These are phyloP conservation scores for Solanum hybrid DNA, from an alignment of 305 asterid species.

Conservation along the genomic window DNA sequence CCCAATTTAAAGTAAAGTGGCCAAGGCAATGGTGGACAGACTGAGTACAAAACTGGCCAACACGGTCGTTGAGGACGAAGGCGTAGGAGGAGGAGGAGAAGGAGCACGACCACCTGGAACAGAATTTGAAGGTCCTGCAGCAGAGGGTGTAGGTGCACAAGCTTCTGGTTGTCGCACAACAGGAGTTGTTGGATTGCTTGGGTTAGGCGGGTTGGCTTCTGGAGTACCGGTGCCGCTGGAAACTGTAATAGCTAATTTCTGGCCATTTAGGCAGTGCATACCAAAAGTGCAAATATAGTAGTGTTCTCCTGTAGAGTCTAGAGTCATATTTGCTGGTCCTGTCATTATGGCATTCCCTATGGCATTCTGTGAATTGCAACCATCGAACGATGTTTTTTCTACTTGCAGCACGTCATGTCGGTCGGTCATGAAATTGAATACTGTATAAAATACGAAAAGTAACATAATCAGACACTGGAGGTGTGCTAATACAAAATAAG, in stretches of 20 bases:
- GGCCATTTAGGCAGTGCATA: conserved; percentile 33
- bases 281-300: conserved; percentile 42
- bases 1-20: neutral
- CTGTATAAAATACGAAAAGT: conserved; percentile 7
- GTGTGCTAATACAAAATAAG: neutral
- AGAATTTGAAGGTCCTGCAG: neutral
- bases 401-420: conserved; percentile 33
- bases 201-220: neutral
- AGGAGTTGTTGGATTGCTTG: neutral
- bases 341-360: conserved; percentile 15
- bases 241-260: conserved; percentile 31
- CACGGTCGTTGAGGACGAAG: conserved; percentile 6
- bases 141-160: conserved; percentile 12
- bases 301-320: conserved; percentile 29
- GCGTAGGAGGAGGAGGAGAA: neutral
- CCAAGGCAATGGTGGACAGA: neutral
- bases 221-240: conserved; percentile 17
- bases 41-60: neutral
- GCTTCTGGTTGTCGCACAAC: neutral
- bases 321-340: conserved; percentile 37
- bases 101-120: neutral
- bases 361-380: conserved; percentile 21
- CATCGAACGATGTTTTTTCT: conserved; percentile 24
- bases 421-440: conserved; percentile 28
- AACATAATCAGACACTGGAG: neutral